Evolutionary conservation across 2,329 filamentous ascomycete species (phyloP).

Genomic region (Diaporthe citriasiana): DNA sequence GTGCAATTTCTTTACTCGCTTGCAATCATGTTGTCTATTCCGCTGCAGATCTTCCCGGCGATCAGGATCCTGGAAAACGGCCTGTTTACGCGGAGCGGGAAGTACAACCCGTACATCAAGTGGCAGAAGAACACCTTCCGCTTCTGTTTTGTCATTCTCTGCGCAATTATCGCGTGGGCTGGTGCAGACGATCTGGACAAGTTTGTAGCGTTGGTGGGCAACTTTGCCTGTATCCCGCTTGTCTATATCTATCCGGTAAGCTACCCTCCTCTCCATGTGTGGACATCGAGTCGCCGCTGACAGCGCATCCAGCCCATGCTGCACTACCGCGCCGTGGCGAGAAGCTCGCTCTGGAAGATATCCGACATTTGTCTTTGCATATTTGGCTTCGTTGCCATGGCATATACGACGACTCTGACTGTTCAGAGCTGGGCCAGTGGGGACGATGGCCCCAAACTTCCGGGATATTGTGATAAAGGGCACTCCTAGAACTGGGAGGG

Average conservation of each 20-base stretch:
- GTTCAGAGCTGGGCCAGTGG: slow-evolving; percentile 86
- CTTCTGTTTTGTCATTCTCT: slow-evolving; percentile 91
- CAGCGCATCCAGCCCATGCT: slow-evolving; percentile 79
- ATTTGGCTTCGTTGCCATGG: slow-evolving; percentile 89
- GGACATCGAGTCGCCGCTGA: slow-evolving; percentile 48
- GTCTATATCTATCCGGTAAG: slow-evolving; percentile 98
- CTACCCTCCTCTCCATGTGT: slow-evolving; percentile 47
- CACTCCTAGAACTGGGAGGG: slow-evolving; percentile 43
- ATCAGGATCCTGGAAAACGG: slow-evolving; percentile 97
- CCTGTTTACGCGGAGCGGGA: slow-evolving; percentile 92
- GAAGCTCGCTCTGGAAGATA: slow-evolving; percentile 74
- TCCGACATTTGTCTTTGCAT: slow-evolving; percentile 83
- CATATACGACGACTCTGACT: slow-evolving; percentile 90
- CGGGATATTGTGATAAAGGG: slow-evolving; percentile 68
- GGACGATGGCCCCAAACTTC: slow-evolving; percentile 56
- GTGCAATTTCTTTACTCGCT: slow-evolving; percentile 98
- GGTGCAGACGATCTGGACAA: slow-evolving; percentile 96
- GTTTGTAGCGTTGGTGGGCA: slow-evolving; percentile 95
- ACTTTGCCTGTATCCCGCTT: slow-evolving; percentile 96
- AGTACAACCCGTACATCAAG: slow-evolving; percentile 98
- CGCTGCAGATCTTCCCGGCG: slow-evolving; percentile 96
- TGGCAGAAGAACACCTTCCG: slow-evolving; percentile 99
- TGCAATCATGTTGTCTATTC: slow-evolving; percentile 95
- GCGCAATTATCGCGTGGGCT: slow-evolving; percentile 89
- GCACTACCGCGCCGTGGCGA: slow-evolving; percentile 86